Conservation (phyloP, 176 grass and related monocot species). For the Typha latifolia region DNA sequence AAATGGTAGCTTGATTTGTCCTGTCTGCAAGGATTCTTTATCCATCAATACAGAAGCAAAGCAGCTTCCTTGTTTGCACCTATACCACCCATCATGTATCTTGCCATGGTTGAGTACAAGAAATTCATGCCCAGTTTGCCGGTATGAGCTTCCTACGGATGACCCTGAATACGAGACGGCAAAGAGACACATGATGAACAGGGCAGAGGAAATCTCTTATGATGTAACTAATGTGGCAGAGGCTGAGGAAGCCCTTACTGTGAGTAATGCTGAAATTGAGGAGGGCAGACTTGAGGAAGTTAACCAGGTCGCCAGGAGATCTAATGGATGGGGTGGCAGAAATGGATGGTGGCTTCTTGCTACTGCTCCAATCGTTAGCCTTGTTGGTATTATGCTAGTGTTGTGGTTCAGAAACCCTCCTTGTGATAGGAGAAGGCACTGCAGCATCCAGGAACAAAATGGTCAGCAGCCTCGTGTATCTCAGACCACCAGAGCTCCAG, state of each 20-base stretch:
- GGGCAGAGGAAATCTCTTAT: slow-evolving; percentile 18
- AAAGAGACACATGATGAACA: slow-evolving; percentile 28
- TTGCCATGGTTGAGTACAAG: slow-evolving; percentile 67
- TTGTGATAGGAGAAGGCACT: slow-evolving; percentile 10
- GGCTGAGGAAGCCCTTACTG: slow-evolving; percentile 15
- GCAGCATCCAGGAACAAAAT: slow-evolving; percentile 1
- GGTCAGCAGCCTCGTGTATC: slow-evolving; percentile 16
- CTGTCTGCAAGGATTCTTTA: slow-evolving; percentile 79
- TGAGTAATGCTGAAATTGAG: slow-evolving; percentile 2
- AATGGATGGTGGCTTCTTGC: slow-evolving; percentile 51
- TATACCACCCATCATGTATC: slow-evolving; percentile 78
- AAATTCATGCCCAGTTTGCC: slow-evolving; percentile 88
- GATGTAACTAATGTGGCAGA: slow-evolving; percentile 41
- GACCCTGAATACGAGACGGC: slow-evolving; percentile 57
- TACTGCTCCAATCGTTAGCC: slow-evolving; percentile 56
- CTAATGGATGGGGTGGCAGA: slow-evolving; percentile 20
- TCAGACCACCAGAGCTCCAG: slow-evolving; percentile 19
- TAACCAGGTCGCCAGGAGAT: slow-evolving; percentile 14
- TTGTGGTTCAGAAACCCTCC: slow-evolving; percentile 62
- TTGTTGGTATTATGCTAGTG: slow-evolving; percentile 66
- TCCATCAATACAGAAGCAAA: slow-evolving; percentile 34
- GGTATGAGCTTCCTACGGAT: slow-evolving; percentile 74
- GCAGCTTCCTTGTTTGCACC: slow-evolving; percentile 65
- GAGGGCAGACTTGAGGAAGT: slow-evolving; percentile 12
- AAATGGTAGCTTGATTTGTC: slow-evolving; percentile 51